Evolutionary conservation across 129 eudicot genomes (phyloP).

Genomic region (Artemisia argyi): DNA sequence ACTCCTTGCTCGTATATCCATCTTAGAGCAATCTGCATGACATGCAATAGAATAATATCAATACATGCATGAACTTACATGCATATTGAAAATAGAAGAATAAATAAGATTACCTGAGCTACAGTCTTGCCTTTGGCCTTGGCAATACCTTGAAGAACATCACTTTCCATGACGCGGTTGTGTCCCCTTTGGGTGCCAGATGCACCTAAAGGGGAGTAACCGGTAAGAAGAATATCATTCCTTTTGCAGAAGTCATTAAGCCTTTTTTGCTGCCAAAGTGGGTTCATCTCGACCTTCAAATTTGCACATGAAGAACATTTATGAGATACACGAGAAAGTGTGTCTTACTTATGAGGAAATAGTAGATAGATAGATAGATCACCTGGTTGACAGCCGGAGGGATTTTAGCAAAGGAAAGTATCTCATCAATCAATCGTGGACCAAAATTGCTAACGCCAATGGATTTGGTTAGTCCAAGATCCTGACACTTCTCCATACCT

Average conservation of each 20-base stretch:
- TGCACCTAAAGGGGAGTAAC: slow-evolving; percentile 59
- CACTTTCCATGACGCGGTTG: slow-evolving; percentile 35
- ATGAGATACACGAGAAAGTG: neutral
- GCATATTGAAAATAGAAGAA: neutral
- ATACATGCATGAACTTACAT: neutral
- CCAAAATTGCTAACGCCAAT: no score
- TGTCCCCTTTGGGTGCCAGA: slow-evolving; percentile 49
- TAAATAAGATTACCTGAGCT: slow-evolving; percentile 39
- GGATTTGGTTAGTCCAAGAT: no score
- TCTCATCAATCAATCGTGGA: no score
- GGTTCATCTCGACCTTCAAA: slow-evolving; percentile 58
- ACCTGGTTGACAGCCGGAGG: slow-evolving; percentile 29
- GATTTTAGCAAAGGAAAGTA: no score
- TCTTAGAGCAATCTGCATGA: no score
- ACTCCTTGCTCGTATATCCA: no score
- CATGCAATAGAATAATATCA: neutral
- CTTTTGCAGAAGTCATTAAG: no score
- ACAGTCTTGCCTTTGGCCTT: slow-evolving; percentile 44
- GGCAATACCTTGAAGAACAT: slow-evolving; percentile 41
- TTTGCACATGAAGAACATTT: neutral
- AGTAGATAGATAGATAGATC: neutral
- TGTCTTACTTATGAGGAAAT: neutral
- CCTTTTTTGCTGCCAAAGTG: slow-evolving; percentile 57
- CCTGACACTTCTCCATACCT: no score
- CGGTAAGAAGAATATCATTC: slow-evolving; percentile 45